Evolutionary conservation across 441 rosid genomes (phyloP).

Genomic region (Pelargonium australe): DNA sequence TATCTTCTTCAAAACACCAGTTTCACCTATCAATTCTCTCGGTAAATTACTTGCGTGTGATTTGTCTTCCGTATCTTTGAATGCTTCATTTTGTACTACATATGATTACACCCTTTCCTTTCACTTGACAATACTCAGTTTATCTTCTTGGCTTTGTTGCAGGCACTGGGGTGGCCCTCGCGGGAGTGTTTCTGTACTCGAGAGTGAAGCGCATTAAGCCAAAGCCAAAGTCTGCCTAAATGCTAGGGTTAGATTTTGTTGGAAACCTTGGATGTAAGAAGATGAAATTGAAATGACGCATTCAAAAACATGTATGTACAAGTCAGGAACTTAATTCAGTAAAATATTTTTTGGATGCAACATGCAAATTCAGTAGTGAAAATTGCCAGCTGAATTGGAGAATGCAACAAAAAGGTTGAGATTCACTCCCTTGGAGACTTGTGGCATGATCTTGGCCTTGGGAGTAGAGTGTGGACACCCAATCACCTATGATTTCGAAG

Average conservation of each 20-base stretch:
- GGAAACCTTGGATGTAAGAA: conserved; percentile 18
- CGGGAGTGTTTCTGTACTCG: conserved; percentile 89
- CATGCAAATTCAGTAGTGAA: no score
- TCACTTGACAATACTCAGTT: not conserved
- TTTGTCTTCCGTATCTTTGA: not conserved
- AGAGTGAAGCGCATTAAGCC: conserved; percentile 90
- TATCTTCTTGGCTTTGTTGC: conserved; percentile 14
- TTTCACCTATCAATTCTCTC: conserved; percentile 65
- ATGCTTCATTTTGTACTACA: not conserved
- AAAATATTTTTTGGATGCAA: no score
- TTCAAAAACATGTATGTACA: no score
- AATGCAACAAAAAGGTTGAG: no score
- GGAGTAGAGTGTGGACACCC: no score
- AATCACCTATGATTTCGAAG: no score
- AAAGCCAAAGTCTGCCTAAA: conserved; percentile 67
- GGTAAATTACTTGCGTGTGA: conserved; percentile 39
- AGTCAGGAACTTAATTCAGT: no score
- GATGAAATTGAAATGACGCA: no score
- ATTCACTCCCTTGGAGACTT: no score
- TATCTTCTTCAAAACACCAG: conserved; percentile 75
- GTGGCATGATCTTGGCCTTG: no score
- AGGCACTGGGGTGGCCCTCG: conserved; percentile 92
- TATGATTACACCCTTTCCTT: not conserved
- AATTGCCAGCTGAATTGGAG: no score
- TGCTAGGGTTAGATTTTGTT: conserved; percentile 14